A percentile compares a stretch with the other conserved stretches of the same genome.
These are phyloP conservation scores for Dioszegia hungarica DNA, from an alignment of 768 basidiomycete species.

Conservation along the genomic window DNA sequence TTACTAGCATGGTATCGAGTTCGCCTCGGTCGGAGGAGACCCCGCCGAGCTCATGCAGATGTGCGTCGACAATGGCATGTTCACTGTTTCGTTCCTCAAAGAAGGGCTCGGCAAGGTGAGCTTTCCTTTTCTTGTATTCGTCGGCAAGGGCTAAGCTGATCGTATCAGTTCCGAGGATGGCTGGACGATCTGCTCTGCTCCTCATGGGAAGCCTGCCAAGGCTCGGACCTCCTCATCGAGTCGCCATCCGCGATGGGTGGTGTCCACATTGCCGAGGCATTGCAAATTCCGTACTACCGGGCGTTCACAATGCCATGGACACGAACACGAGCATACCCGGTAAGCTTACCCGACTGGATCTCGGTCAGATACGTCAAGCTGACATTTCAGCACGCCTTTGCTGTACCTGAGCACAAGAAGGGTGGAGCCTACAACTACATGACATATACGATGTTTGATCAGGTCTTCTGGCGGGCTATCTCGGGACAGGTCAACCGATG, in stretches of 20 bases:
- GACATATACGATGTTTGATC: conserved; percentile 90
- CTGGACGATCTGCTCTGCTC: conserved; percentile 90
- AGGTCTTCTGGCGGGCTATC: conserved; percentile 83
- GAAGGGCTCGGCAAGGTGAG: conserved; percentile 78
- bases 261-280: conserved; percentile 91
- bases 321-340: conserved; percentile 86
- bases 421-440: conserved; percentile 98
- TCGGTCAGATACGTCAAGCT: background rate
- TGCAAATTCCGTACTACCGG: conserved; percentile 86
- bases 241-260: conserved; percentile 97
- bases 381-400: conserved; percentile 70
- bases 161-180: conserved; percentile 88
- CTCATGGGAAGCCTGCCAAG: conserved; percentile 94
- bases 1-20: conserved; percentile 88
- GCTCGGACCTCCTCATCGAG: conserved; percentile 86
- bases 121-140: background rate
- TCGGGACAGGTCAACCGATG: conserved; percentile 92
- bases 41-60: conserved; percentile 97
- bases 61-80: conserved; percentile 96
- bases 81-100: conserved; percentile 89
- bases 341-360: conserved; percentile 11
- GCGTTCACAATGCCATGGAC: conserved; percentile 99
- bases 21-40: conserved; percentile 88
- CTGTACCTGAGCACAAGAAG: conserved; percentile 96
- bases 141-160: background rate